phyloP scores from a whole-genome alignment of 192 early-diverging fungal genomes.

The Entomortierella beljakovae region DNA sequence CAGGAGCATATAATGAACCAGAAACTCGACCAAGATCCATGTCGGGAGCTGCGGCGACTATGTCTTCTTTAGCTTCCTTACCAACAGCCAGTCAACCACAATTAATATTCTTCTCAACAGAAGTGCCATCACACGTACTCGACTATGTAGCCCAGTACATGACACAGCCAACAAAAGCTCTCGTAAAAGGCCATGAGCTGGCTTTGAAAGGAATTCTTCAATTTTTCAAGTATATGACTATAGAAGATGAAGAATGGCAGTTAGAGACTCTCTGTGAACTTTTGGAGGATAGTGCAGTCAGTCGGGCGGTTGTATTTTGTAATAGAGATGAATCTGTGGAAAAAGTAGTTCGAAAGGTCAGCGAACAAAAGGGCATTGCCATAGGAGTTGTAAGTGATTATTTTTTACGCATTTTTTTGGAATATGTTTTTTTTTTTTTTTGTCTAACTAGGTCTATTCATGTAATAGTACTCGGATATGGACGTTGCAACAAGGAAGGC shows the following conservation, averaged over 20 bases:
- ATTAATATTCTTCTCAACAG: constrained; percentile 41
- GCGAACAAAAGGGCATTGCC: constrained; percentile 36
- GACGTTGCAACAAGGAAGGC: constrained; percentile 24
- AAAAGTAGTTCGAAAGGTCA: constrained; percentile 39
- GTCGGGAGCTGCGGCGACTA: not conserved
- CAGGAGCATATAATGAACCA: constrained; percentile 13
- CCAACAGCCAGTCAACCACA: constrained; percentile 23
- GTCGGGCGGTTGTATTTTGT: constrained; percentile 39
- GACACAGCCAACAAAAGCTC: constrained; percentile 45
- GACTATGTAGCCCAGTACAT: constrained; percentile 47
- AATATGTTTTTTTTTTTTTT: not conserved
- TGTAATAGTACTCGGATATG: constrained; percentile 47
- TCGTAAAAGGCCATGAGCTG: constrained; percentile 48
- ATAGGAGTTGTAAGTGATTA: constrained; percentile 25
- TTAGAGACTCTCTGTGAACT: constrained; percentile 29
- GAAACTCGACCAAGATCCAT: constrained; percentile 15
- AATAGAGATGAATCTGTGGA: constrained; percentile 36
- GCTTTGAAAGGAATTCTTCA: constrained; percentile 47
- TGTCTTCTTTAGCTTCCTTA: not conserved
- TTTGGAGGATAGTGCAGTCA: constrained; percentile 46
- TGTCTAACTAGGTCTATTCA: not conserved
- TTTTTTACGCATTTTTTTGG: not conserved
- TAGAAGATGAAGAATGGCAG: constrained; percentile 46
- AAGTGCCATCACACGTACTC: constrained; percentile 36
- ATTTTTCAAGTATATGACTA: constrained; percentile 51